Percentiles rank a stretch among this genome's conserved stretches.
Conservation (phyloP, 148 eudicot species). For the Vaccinium myrtillus region DNA sequence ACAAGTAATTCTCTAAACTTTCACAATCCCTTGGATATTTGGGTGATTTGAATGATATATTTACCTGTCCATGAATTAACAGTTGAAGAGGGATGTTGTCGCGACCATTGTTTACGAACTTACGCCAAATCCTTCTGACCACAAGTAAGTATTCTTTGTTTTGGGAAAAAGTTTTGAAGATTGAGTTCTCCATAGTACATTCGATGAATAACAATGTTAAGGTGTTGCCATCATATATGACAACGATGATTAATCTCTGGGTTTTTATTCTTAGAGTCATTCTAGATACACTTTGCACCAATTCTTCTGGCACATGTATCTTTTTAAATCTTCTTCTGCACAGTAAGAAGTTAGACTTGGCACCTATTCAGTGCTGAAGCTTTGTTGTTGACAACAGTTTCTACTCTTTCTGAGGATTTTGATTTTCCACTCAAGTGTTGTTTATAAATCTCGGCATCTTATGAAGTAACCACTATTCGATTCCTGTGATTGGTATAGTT, state of each 20-base stretch:
- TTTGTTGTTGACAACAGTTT: background rate
- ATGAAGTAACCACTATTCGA: background rate
- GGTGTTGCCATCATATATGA: background rate
- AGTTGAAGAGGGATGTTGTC: constrained; percentile 96
- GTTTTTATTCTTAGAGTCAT: background rate
- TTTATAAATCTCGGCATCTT: background rate
- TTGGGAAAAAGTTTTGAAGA: background rate
- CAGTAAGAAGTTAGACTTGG: background rate
- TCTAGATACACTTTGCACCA: background rate
- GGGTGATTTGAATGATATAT: background rate
- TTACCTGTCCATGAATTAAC: constrained; percentile 25
- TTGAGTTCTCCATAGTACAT: background rate
- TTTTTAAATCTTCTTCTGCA: background rate
- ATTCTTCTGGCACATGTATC: background rate
- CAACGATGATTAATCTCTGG: background rate
- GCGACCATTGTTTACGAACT: constrained; percentile 90
- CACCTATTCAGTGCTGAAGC: background rate
- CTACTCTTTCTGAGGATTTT: background rate
- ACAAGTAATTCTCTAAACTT: constrained; percentile 47
- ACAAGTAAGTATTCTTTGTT: constrained; percentile 66
- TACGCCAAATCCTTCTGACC: constrained; percentile 98
- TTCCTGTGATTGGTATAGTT: background rate
- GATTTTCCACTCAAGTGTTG: background rate
- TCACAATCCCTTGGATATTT: background rate
- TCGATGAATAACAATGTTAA: background rate